phyloP scores from a whole-genome alignment of 192 early-diverging fungal genomes.

The Chytriomyces confervae region DNA sequence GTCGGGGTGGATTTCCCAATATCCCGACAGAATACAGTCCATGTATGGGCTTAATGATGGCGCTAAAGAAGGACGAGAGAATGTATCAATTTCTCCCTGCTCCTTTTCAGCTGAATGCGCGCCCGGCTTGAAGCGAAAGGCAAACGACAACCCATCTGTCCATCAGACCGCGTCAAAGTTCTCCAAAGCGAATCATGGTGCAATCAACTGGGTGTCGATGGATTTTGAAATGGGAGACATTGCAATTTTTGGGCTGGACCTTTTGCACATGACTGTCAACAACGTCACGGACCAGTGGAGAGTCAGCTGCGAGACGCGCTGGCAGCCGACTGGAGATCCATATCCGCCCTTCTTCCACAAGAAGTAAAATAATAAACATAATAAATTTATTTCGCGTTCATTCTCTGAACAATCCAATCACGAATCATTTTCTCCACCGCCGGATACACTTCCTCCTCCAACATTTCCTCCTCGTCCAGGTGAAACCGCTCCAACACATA shows the following conservation, averaged over 20 bases:
- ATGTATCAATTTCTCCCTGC: neutral
- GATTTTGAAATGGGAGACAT: conserved; percentile 52
- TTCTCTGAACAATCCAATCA: neutral
- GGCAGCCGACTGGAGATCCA: conserved; percentile 40
- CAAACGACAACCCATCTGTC: neutral
- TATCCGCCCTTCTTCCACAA: conserved; percentile 31
- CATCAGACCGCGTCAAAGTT: neutral
- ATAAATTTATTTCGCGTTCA: neutral
- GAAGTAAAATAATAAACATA: neutral
- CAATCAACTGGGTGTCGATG: conserved; percentile 42
- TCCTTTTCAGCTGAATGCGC: neutral
- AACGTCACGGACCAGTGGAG: conserved; percentile 47
- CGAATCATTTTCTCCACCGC: neutral
- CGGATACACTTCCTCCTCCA: conserved; percentile 51
- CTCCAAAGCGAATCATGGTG: neutral
- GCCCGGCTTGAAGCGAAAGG: neutral
- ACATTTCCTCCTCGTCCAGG: conserved; percentile 50
- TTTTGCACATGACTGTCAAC: conserved; percentile 51
- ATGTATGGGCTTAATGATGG: conserved; percentile 15
- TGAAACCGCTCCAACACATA: conserved; percentile 67
- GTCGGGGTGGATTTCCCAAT: conserved; percentile 41
- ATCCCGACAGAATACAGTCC: conserved; percentile 39
- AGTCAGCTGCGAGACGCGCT: conserved; percentile 55
- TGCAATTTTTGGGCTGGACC: conserved; percentile 38
- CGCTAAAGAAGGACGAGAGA: neutral